Conservation (phyloP, 2,329 filamentous ascomycete species). For the Curvularia verruculosa region DNA sequence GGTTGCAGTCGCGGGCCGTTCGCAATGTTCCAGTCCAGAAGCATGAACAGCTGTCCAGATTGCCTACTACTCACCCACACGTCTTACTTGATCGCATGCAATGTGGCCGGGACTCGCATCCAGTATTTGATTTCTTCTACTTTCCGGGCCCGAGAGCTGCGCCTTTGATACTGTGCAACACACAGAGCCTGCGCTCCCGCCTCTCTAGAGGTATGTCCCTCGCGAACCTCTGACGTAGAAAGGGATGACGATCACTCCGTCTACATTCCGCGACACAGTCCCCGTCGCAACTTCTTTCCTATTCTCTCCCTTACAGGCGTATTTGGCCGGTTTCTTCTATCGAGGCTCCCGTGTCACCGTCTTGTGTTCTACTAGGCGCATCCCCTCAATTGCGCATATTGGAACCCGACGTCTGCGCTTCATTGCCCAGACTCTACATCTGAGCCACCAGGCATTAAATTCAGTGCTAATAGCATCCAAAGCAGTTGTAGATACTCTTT, state of each 20-base stretch:
- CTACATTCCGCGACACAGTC: conserved; percentile 7
- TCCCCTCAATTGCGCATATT: conserved; percentile 1
- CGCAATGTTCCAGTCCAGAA: conserved; percentile 9
- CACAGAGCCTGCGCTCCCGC: conserved; percentile 24
- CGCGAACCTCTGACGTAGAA: conserved; percentile 23
- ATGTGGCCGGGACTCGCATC: conserved; percentile 33
- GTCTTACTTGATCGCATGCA: conserved; percentile 17
- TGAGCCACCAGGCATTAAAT: conserved; percentile 4
- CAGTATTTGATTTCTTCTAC: conserved; percentile 27
- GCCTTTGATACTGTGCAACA: conserved; percentile 11
- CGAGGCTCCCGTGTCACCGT: not conserved
- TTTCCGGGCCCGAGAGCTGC: conserved; percentile 13
- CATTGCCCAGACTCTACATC: conserved; percentile 17
- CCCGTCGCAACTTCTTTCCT: conserved; percentile 7
- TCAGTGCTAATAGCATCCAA: conserved; percentile 30
- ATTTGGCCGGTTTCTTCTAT: not conserved
- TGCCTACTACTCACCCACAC: conserved; percentile 9
- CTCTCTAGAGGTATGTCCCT: conserved; percentile 46
- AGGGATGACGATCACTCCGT: conserved; percentile 29
- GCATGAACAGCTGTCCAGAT: conserved; percentile 42
- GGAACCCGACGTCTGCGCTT: conserved; percentile 7
- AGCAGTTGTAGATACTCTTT: conserved; percentile 48
- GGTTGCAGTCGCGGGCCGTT: conserved; percentile 14
- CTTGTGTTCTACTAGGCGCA: conserved; percentile 8
- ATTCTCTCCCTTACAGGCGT: not conserved